A percentile compares a stretch with the other conserved stretches of the same genome.
These are phyloP conservation scores for Coemansia nantahalensis DNA, from an alignment of 192 early-diverging fungal genomes.

Conservation along the genomic window DNA sequence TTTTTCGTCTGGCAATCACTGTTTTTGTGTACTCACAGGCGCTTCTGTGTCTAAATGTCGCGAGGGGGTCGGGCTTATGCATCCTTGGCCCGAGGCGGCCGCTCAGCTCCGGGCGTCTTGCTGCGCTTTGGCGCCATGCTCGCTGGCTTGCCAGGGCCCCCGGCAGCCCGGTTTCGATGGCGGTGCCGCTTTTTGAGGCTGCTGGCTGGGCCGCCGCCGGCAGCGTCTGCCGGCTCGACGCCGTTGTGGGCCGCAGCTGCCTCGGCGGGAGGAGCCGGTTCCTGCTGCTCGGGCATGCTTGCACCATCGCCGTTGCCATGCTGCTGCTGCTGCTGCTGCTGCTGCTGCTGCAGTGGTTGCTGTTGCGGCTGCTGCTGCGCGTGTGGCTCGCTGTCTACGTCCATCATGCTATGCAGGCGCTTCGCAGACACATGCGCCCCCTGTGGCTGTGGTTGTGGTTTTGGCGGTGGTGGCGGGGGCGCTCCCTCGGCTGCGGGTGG, in stretches of 20 bases:
- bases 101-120: conserved; percentile 19
- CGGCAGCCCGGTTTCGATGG: conserved; percentile 5
- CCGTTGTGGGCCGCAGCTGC: too few species aligned
- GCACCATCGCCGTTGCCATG: neutral
- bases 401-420: conserved; percentile 7
- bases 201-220: neutral
- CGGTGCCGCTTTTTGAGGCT: conserved; percentile 27
- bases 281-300: too few species aligned
- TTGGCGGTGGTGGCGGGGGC: neutral
- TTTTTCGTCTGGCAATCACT: too few species aligned
- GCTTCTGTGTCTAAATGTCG: too few species aligned
- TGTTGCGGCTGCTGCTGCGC: neutral
- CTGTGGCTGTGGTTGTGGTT: neutral
- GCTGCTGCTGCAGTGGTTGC: neutral
- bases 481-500: neutral
- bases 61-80: neutral
- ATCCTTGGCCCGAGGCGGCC: conserved; percentile 10
- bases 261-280: too few species aligned
- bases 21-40: too few species aligned
- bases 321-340: neutral
- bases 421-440: conserved; percentile 6
- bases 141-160: neutral
- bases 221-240: too few species aligned
- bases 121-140: conserved; percentile 14
- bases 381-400: neutral